phyloP scores from a whole-genome alignment of 305 asterid genomes.

The Fraxinus nigra region DNA sequence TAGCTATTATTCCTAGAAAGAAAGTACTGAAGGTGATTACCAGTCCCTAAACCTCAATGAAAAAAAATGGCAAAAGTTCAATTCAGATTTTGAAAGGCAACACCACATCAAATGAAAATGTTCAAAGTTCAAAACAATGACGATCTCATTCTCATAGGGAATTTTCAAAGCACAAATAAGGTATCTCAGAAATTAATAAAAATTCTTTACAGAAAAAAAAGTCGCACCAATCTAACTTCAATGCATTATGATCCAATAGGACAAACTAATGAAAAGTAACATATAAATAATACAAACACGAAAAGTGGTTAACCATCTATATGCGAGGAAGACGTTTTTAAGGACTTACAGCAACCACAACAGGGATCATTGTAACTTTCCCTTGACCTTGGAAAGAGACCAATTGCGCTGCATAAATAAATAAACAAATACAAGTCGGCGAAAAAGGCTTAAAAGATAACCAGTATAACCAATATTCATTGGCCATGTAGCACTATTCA shows the following conservation, averaged over 20 bases:
- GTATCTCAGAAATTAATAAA: not conserved
- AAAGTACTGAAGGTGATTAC: not conserved
- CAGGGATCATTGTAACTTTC: constrained; percentile 67
- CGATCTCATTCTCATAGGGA: constrained; percentile 8
- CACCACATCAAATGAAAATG: not conserved
- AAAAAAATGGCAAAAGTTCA: not conserved
- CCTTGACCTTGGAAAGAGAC: constrained; percentile 51
- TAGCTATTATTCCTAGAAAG: not conserved
- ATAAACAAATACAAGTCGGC: constrained; percentile 2
- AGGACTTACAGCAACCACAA: constrained; percentile 75
- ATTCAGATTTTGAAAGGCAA: not conserved
- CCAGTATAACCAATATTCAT: not conserved
- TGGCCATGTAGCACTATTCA: not conserved
- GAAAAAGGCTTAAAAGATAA: not conserved
- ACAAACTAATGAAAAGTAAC: not conserved
- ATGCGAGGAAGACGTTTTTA: constrained; percentile 3
- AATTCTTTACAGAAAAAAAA: not conserved
- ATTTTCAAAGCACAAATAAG: not conserved
- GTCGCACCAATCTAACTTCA: not conserved
- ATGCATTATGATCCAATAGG: not conserved
- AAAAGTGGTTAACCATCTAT: not conserved
- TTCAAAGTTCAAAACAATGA: not conserved
- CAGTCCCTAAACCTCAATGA: not conserved
- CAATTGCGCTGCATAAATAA: constrained; percentile 66
- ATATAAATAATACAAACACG: constrained; percentile 7